phyloP scores from a whole-genome alignment of 2,329 filamentous ascomycete species.

The Phyllachora maydis region DNA sequence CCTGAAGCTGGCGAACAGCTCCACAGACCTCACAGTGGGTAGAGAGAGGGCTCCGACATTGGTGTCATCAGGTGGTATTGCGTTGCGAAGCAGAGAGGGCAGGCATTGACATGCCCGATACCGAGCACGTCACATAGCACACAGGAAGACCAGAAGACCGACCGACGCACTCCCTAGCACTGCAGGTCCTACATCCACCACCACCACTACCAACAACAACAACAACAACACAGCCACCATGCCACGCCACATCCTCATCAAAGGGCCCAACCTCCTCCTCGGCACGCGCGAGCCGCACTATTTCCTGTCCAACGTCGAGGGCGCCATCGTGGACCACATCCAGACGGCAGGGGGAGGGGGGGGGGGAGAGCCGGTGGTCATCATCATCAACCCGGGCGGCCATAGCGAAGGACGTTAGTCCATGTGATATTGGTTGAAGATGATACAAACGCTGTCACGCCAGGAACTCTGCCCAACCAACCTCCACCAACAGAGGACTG shows the following conservation, averaged over 20 bases:
- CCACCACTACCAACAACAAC: neutral
- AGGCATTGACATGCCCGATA: too few species aligned
- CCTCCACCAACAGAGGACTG: too few species aligned
- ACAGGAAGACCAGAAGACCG: too few species aligned
- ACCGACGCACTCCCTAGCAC: too few species aligned
- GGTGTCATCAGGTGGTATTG: too few species aligned
- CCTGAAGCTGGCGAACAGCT: too few species aligned
- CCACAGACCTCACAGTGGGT: too few species aligned
- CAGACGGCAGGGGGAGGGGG: slow-evolving; percentile 33
- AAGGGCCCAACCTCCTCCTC: slow-evolving; percentile 65
- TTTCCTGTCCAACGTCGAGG: slow-evolving; percentile 66
- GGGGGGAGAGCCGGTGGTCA: slow-evolving; percentile 28
- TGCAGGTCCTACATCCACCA: too few species aligned
- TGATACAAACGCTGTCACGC: neutral
- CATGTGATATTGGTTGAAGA: neutral
- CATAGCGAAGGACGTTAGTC: slow-evolving; percentile 30
- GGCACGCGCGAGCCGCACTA: slow-evolving; percentile 51
- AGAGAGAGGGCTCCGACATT: too few species aligned
- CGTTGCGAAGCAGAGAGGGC: too few species aligned
- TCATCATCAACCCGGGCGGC: slow-evolving; percentile 58
- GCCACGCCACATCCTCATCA: slow-evolving; percentile 39
- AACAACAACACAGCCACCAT: slow-evolving; percentile 10
- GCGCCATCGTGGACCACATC: slow-evolving; percentile 52
- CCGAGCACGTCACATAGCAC: too few species aligned
- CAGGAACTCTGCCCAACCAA: slow-evolving; percentile 1